Evolutionary conservation across 352 stramenopile genomes (phyloP), one percentile per base, ranked within the genome.

Genomic region (Globisporangium recalcitrans): DNA sequence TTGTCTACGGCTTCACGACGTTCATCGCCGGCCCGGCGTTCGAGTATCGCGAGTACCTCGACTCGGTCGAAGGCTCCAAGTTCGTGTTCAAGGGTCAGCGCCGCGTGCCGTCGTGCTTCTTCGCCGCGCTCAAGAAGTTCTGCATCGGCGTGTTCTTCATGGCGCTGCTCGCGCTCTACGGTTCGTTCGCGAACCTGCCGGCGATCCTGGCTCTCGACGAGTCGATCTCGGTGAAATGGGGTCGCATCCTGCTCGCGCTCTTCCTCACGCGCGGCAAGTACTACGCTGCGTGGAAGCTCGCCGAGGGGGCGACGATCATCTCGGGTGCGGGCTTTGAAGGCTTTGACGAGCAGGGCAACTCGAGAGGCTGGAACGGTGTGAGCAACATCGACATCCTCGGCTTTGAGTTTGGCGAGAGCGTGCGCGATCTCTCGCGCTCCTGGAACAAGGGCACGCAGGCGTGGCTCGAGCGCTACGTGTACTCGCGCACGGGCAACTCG

Each of bases 371-470:
- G 94, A 87, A 97, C 55, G 85, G 84, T 32, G 87, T 97, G 3
- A 97, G 88, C 77, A 99, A 99, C 74, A 87, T 98, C 24, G 93
- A 98, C 70, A 98, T 98, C 59, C 61, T 98, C 22, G 78, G 84
- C 53, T 99, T 99, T 61, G 97, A 99, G 71, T 86, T 95, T 8
- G 88, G 84, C 14, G 75, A 90, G 21, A 98, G 95, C 76, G 70
- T 98, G 13, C 89, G 91, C 38, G 94, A 86, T 22, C 71, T 92
- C 53, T 93, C 85, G 22, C 85, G 93, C 24, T 81, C 85, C 13
- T 99, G 97, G 97, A 99, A 99, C 85, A 98, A 98, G 69, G 96
- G 97, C 70, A 99, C 94, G 36, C 89, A 97, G 73, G 79, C 87
- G 34, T 99, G 97, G 97, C 80, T 99, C 40, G 91, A 97, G 63